Evolutionary conservation across 2,329 filamentous ascomycete genomes (phyloP), one percentile per base, ranked within the genome.

Genomic region (Penicillium sp.): DNA sequence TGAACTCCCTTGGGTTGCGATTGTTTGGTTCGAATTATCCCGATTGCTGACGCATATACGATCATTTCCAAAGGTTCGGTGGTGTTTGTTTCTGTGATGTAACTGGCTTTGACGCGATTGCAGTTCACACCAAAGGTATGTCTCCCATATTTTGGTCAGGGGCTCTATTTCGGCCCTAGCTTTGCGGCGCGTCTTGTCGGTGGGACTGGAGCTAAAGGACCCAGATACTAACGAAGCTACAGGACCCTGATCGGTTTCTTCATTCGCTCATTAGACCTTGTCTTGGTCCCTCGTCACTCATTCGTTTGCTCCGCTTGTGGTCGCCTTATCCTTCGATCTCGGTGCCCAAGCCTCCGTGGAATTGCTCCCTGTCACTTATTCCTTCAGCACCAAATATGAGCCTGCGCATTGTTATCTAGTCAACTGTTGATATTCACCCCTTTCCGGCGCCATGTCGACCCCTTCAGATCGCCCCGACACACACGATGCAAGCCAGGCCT

Each of bases 401-500:
- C 61, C 40, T 53, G 50, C 43, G 53, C 45, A 39, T 53, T 53
- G 10, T 22, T 39, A 44, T 39, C 32, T 63, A 66, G 45, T 21
- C 31, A 39, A 54, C 22, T 22, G 27, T 45, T 50, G 53, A 49
- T 42, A 56, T 40, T 13, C 9, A 50, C 34, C 29, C 47, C 27
- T 18, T 48, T 54, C 16, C 34, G 48, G 24, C 34, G 59, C 38
- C 51, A 71, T 70, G 68, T 56, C 61, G 27, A 59, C 58, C 41
- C 52, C 62, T 18, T 42, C 61, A 48, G 60, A 61, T 14, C 63
- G 58, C 38, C 58, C 65, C 72, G 67, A 77, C 40, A 67, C 73
- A 41, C 70, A 77, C 54, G 80, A 83, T 31, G 61, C 65, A 48
- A 62, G 56, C 21, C 63, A 67, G 45, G 56, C 57, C 8, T 51